phyloP scores from a whole-genome alignment of 305 asterid species.

The Fraxinus nigra region DNA sequence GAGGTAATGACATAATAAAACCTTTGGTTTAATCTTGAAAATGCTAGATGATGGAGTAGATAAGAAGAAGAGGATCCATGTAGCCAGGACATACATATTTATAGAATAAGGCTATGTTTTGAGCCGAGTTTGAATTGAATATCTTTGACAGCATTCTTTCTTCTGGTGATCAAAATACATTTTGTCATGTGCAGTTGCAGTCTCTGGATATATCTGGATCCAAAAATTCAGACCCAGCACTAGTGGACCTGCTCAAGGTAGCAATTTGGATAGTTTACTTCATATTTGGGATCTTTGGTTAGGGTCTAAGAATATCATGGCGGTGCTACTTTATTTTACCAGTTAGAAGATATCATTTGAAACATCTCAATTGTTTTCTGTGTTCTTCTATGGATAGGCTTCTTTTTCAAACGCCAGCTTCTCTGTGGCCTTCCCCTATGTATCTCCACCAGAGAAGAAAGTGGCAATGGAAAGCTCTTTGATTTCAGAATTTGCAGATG shows the following conservation, averaged over 20 bases:
- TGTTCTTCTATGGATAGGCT: conserved; percentile 46
- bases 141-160: conserved; percentile 1
- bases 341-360: background rate
- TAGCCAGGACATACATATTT: background rate
- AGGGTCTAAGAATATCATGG: conserved; percentile 22
- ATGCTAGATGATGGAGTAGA: background rate
- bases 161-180: conserved; percentile 18
- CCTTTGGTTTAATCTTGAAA: background rate
- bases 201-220: conserved; percentile 63
- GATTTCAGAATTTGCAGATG: conserved; percentile 65
- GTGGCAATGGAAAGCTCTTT: conserved; percentile 63
- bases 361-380: conserved; percentile 18
- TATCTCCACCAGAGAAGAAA: conserved; percentile 58
- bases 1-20: background rate
- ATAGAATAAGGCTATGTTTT: background rate
- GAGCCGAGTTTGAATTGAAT: background rate
- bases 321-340: background rate
- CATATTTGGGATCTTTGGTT: conserved; percentile 2
- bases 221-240: conserved; percentile 56
- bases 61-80: background rate
- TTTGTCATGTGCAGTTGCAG: conserved; percentile 48
- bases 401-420: conserved; percentile 64
- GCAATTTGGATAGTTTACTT: conserved; percentile 15
- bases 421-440: conserved; percentile 82
- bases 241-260: conserved; percentile 83